These are phyloP conservation scores for Suhomyces wounanorum DNA, from an alignment of 1,139 yeast species.

Conservation along the genomic window DNA sequence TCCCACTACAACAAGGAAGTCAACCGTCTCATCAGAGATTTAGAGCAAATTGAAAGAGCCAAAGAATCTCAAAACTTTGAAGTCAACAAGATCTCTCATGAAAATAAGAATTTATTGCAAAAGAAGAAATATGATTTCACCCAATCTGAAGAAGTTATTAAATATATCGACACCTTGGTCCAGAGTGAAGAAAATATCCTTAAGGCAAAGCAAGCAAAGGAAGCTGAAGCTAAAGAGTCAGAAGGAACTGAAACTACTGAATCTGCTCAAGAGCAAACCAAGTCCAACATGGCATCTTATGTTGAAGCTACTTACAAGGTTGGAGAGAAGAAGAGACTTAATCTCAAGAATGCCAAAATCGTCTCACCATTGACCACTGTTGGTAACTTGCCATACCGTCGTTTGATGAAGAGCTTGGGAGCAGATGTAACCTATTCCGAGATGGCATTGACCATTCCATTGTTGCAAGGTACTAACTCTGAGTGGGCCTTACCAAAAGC, in stretches of 20 bases:
- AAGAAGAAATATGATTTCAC: conserved; percentile 62
- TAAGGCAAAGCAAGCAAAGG: conserved; percentile 32
- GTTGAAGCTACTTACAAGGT: conserved; percentile 77
- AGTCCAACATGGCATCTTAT: conserved; percentile 53
- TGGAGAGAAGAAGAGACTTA: conserved; percentile 75
- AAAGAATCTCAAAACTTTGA: conserved; percentile 50
- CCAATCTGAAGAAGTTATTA: conserved; percentile 55
- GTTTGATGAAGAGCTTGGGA: conserved; percentile 87
- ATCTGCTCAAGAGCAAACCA: conserved; percentile 21
- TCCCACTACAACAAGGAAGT: conserved; percentile 64
- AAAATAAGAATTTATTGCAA: conserved; percentile 57
- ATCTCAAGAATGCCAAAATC: conserved; percentile 74
- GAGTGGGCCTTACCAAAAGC: conserved; percentile 99
- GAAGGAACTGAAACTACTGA: conserved; percentile 24
- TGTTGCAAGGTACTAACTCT: conserved; percentile 84
- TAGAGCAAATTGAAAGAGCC: conserved; percentile 38
- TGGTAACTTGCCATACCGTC: conserved; percentile 92
- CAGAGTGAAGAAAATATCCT: conserved; percentile 40
- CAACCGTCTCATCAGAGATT: conserved; percentile 47
- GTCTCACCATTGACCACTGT: conserved; percentile 96
- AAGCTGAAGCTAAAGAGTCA: conserved; percentile 18
- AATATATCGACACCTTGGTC: conserved; percentile 53
- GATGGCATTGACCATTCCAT: conserved; percentile 88
- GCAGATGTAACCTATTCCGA: conserved; percentile 94
- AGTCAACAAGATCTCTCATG: conserved; percentile 61